phyloP scores from a whole-genome alignment of 768 basidiomycete species.

The Pleurotus sapidus region DNA sequence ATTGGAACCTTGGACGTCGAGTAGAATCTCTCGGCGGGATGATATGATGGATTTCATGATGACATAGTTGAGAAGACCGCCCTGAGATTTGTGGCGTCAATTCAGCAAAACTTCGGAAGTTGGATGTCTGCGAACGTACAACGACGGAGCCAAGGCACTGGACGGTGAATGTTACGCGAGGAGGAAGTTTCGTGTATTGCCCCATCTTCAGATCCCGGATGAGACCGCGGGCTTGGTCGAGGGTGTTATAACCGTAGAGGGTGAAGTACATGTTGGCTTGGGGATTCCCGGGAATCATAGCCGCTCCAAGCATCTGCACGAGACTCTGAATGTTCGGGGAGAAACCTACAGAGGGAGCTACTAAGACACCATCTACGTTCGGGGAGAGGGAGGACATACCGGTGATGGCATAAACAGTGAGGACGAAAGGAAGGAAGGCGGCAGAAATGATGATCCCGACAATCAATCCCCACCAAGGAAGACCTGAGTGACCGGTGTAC shows the following conservation, averaged over 20 bases:
- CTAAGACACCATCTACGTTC: not conserved
- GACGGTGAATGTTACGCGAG: slow-evolving; percentile 59
- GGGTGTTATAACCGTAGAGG: slow-evolving; percentile 43
- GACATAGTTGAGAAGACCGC: slow-evolving; percentile 41
- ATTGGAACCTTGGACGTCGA: slow-evolving; percentile 50
- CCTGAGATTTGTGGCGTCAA: slow-evolving; percentile 14
- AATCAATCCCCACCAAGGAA: slow-evolving; percentile 61
- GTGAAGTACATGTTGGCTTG: slow-evolving; percentile 51
- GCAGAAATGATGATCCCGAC: slow-evolving; percentile 50
- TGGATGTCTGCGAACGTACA: slow-evolving; percentile 27
- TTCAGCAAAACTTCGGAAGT: not conserved
- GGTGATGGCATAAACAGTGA: slow-evolving; percentile 52
- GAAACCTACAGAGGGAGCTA: slow-evolving; percentile 23
- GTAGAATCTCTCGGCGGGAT: slow-evolving; percentile 43
- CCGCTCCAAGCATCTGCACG: slow-evolving; percentile 46
- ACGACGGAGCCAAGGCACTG: slow-evolving; percentile 56
- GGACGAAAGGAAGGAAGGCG: slow-evolving; percentile 49
- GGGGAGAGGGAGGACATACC: slow-evolving; percentile 21
- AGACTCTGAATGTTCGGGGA: slow-evolving; percentile 24
- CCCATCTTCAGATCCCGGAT: slow-evolving; percentile 59
- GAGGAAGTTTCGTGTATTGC: slow-evolving; percentile 58
- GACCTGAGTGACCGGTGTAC: slow-evolving; percentile 49
- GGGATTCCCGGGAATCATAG: slow-evolving; percentile 43
- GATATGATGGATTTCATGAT: slow-evolving; percentile 57
- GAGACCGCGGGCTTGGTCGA: slow-evolving; percentile 47